Evolutionary conservation across 2,329 filamentous ascomycete species (phyloP).

Genomic region (Phoma herbarum): DNA sequence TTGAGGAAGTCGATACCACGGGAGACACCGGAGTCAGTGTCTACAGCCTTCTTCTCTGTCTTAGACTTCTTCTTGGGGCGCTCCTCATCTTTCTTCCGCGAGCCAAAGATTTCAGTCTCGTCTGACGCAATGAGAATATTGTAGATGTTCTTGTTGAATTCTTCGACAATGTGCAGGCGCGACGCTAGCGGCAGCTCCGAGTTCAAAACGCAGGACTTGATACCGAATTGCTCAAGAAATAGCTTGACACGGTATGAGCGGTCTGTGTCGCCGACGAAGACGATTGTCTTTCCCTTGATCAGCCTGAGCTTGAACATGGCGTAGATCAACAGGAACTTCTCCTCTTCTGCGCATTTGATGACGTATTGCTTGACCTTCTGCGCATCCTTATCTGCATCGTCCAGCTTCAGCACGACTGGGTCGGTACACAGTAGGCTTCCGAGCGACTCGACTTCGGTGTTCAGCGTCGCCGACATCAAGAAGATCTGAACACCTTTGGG

Average conservation of each 20-base stretch:
- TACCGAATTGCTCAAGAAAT: slow-evolving; percentile 96
- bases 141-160: slow-evolving; percentile 97
- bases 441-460: slow-evolving; percentile 83
- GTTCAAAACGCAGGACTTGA: slow-evolving; percentile 92
- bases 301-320: slow-evolving; percentile 95
- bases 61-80: slow-evolving; percentile 64
- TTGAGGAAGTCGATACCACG: slow-evolving; percentile 97
- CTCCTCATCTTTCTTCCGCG: slow-evolving; percentile 48
- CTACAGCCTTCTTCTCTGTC: slow-evolving; percentile 63
- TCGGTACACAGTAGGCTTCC: slow-evolving; percentile 86
- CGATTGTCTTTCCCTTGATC: slow-evolving; percentile 89
- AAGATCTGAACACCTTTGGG: slow-evolving; percentile 89
- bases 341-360: slow-evolving; percentile 93
- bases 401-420: slow-evolving; percentile 80
- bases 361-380: slow-evolving; percentile 85
- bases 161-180: slow-evolving; percentile 90
- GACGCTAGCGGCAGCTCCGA: slow-evolving; percentile 94
- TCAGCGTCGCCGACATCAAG: slow-evolving; percentile 92
- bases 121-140: slow-evolving; percentile 98
- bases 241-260: slow-evolving; percentile 91
- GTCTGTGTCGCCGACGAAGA: slow-evolving; percentile 88
- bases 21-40: slow-evolving; percentile 94
- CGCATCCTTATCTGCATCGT: slow-evolving; percentile 80
- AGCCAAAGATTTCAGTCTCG: slow-evolving; percentile 83
- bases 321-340: slow-evolving; percentile 93